phyloP scores from a whole-genome alignment of 352 stramenopile genomes.

The Pythium biforme region DNA sequence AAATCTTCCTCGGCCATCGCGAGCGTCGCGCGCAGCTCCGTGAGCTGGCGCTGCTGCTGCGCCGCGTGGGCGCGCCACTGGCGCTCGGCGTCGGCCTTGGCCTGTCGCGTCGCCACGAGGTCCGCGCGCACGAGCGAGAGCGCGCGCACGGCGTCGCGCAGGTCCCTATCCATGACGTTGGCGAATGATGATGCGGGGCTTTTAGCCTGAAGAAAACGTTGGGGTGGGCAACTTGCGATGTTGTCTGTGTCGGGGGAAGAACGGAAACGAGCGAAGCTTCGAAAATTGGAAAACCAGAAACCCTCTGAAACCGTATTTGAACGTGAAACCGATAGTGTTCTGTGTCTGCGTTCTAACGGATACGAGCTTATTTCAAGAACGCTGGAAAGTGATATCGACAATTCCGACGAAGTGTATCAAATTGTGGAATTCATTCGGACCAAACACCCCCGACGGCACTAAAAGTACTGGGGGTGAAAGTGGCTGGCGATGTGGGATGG shows the following conservation, averaged over 20 bases:
- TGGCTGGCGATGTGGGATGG: too few species aligned
- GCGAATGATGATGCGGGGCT: neutral
- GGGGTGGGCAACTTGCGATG: neutral
- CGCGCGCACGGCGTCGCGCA: slow-evolving; percentile 49
- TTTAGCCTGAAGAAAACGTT: neutral
- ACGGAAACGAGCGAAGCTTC: too few species aligned
- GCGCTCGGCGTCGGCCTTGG: slow-evolving; percentile 21
- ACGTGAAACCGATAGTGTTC: too few species aligned
- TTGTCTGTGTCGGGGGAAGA: neutral
- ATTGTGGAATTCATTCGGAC: too few species aligned
- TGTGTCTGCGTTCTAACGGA: too few species aligned
- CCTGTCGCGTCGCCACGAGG: slow-evolving; percentile 23
- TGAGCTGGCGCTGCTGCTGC: slow-evolving; percentile 13
- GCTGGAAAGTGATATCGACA: too few species aligned
- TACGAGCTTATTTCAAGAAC: too few species aligned
- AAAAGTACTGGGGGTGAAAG: too few species aligned
- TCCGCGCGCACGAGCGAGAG: slow-evolving; percentile 46
- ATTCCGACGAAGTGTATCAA: too few species aligned
- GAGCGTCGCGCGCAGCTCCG: slow-evolving; percentile 13
- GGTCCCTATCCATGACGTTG: slow-evolving; percentile 45
- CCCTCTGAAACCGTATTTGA: too few species aligned
- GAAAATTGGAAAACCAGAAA: too few species aligned
- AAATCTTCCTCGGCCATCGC: slow-evolving; percentile 22
- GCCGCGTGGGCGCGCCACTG: slow-evolving; percentile 1
- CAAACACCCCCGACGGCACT: too few species aligned